phyloP scores from a whole-genome alignment of 1,139 yeast species.

The Yamadazyma buinensis region DNA sequence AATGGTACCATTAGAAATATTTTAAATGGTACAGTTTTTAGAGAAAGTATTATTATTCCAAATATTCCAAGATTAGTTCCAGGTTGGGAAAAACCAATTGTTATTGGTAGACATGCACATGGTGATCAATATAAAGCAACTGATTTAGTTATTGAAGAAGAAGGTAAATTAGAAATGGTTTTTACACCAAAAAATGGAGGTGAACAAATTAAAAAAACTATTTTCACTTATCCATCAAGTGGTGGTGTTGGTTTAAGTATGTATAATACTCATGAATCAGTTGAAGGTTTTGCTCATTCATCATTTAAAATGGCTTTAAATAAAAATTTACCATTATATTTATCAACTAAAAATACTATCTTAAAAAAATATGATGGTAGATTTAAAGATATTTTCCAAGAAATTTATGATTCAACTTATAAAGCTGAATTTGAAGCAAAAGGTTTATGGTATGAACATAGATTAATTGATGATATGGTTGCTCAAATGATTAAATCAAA shows the following conservation, averaged over 20 bases:
- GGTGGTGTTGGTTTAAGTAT: conserved; percentile 83
- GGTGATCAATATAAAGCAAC: conserved; percentile 86
- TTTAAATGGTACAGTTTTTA: conserved; percentile 77
- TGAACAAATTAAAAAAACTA: conserved; percentile 14
- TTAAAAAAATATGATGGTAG: conserved; percentile 79
- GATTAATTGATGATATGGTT: conserved; percentile 84
- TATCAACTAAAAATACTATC: conserved; percentile 78
- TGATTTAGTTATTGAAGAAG: conserved; percentile 62
- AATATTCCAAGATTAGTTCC: conserved; percentile 74
- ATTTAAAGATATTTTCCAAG: conserved; percentile 76
- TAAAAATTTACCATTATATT: conserved; percentile 62
- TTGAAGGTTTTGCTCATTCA: conserved; percentile 72
- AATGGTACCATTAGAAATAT: conserved; percentile 83
- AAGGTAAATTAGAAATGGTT: conserved; percentile 65
- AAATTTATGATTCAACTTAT: conserved; percentile 56
- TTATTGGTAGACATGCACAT: conserved; percentile 82
- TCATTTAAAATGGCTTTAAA: conserved; percentile 72
- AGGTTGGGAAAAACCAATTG: conserved; percentile 78
- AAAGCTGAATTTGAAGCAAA: conserved; percentile 53
- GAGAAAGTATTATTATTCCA: conserved; percentile 78
- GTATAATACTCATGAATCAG: conserved; percentile 84
- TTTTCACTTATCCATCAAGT: conserved; percentile 43
- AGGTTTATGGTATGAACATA: conserved; percentile 78
- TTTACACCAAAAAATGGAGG: conserved; percentile 65
- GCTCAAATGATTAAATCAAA: conserved; percentile 84